Evolutionary conservation across 768 basidiomycete species (phyloP).

Genomic region (Tulasnella sp.): DNA sequence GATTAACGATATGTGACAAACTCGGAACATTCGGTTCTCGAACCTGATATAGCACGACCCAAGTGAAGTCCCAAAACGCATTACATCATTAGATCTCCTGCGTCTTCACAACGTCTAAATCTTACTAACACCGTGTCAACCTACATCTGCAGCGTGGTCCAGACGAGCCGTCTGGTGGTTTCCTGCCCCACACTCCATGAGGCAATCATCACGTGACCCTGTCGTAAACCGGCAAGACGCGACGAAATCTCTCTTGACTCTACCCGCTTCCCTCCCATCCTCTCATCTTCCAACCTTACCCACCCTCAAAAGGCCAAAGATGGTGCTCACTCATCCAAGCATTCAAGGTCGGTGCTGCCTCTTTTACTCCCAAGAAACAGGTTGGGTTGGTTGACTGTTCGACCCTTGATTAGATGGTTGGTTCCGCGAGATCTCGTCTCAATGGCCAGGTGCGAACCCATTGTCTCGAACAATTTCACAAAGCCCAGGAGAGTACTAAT

Average conservation of each 20-base stretch:
- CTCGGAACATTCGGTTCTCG: too few species aligned
- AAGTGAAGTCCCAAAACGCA: too few species aligned
- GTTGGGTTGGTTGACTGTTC: not conserved
- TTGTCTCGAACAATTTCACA: not conserved
- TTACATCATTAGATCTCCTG: too few species aligned
- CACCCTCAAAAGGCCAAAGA: not conserved
- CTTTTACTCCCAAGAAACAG: not conserved
- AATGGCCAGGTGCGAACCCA: conserved; percentile 63
- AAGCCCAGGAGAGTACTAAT: not conserved
- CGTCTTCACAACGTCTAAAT: too few species aligned
- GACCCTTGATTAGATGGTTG: conserved; percentile 68
- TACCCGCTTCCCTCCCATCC: not conserved
- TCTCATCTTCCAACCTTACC: conserved; percentile 5
- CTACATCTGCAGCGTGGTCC: too few species aligned
- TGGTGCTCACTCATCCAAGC: conserved; percentile 30
- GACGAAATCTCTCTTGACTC: conserved; percentile 13
- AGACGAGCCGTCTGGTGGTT: too few species aligned
- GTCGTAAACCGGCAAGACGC: conserved; percentile 5
- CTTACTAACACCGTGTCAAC: too few species aligned
- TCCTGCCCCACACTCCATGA: too few species aligned
- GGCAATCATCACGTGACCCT: not conserved
- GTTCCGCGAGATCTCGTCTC: conserved; percentile 91
- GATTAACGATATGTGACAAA: too few species aligned
- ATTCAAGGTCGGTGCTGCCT: conserved; percentile 28
- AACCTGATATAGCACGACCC: too few species aligned